These are phyloP conservation scores for Ustilago esculenta DNA, from an alignment of 1,284 basidiomycete genomes.

Conservation along the genomic window DNA sequence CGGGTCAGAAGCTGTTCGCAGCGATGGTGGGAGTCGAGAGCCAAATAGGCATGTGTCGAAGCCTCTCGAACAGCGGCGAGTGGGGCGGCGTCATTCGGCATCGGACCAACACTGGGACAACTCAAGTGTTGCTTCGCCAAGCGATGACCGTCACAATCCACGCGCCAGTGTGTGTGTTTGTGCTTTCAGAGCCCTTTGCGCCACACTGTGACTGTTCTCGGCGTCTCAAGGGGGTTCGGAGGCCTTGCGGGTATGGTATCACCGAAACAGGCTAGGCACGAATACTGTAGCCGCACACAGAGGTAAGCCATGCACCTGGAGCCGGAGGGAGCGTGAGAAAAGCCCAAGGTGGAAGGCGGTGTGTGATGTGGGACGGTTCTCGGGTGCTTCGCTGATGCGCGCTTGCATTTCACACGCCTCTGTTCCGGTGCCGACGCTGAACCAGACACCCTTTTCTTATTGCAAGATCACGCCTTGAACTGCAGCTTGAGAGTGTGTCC, in stretches of 20 bases:
- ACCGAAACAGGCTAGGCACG: too few species aligned
- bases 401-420: conserved; percentile 30
- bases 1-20: not conserved
- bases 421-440: not conserved
- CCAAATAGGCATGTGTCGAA: not conserved
- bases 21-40: not conserved
- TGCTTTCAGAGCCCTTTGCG: too few species aligned
- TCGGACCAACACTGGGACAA: conserved; percentile 9
- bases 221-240: too few species aligned
- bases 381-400: conserved; percentile 16
- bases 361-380: conserved; percentile 1
- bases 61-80: not conserved
- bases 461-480: too few species aligned
- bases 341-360: not conserved
- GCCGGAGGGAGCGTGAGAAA: not conserved
- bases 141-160: too few species aligned
- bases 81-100: too few species aligned
- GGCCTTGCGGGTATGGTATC: too few species aligned
- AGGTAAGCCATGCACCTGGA: not conserved
- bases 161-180: too few species aligned
- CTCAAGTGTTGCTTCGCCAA: not conserved
- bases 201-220: too few species aligned
- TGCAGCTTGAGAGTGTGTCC: too few species aligned
- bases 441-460: too few species aligned
- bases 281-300: too few species aligned